These are phyloP conservation scores for Backusella tarrabulga DNA, from an alignment of 192 early-diverging fungal species.

Conservation along the genomic window DNA sequence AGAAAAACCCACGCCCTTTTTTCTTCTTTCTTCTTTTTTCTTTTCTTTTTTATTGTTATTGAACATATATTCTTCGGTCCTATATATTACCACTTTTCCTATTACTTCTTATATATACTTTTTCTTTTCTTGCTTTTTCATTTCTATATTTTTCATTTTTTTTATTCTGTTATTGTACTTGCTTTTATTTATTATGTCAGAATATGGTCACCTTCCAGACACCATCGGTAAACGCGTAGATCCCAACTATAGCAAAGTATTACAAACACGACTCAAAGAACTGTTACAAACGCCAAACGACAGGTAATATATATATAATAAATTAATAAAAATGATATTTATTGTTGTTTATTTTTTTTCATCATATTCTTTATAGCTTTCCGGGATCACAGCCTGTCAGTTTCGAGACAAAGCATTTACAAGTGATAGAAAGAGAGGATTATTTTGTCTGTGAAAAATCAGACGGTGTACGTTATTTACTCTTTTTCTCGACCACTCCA, in stretches of 20 bases:
- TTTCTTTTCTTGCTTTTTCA: neutral
- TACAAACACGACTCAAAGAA: constrained; percentile 32
- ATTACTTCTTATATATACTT: neutral
- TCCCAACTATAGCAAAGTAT: constrained; percentile 33
- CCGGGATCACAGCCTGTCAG: constrained; percentile 61
- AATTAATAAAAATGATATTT: neutral
- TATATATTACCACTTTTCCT: neutral
- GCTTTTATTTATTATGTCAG: constrained; percentile 9
- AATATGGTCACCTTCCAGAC: constrained; percentile 14
- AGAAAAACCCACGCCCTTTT: constrained; percentile 7
- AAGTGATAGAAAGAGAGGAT: constrained; percentile 48
- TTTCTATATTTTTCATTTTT: neutral
- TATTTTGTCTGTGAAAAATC: constrained; percentile 64
- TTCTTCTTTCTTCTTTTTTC: neutral
- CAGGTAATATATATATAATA: constrained; percentile 28
- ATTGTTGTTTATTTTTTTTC: neutral
- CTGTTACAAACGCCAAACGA: constrained; percentile 28
- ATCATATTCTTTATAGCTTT: constrained; percentile 41
- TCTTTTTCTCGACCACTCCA: constrained; percentile 46
- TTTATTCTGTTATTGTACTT: neutral
- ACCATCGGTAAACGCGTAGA: constrained; percentile 39
- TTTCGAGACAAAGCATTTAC: constrained; percentile 50
- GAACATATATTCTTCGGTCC: neutral
- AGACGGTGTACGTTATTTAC: constrained; percentile 48
- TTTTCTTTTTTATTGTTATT: neutral